Conservation (phyloP, 441 rosid genomes). For the California macrophylla region DNA sequence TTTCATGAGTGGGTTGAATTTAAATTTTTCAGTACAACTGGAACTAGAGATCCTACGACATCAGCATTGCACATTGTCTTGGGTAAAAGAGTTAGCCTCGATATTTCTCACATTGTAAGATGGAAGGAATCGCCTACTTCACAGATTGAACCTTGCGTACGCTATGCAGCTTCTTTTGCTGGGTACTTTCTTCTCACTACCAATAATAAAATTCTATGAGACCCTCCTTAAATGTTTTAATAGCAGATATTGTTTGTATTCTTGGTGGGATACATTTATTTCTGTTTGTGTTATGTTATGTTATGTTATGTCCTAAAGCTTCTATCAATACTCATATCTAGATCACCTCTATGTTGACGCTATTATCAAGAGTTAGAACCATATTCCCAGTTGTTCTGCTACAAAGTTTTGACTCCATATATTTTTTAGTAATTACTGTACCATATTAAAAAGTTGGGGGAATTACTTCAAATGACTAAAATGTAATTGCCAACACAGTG, state of each 20-base stretch:
- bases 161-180: slow-evolving; percentile 93
- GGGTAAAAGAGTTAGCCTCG: slow-evolving; percentile 69
- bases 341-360: neutral
- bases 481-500: no score
- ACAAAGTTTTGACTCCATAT: no score
- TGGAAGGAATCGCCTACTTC: slow-evolving; percentile 62
- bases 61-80: slow-evolving; percentile 78
- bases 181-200: slow-evolving; percentile 49
- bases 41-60: slow-evolving; percentile 81
- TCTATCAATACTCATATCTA: neutral
- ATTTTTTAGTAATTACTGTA: no score
- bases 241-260: neutral
- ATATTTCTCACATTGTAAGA: slow-evolving; percentile 86
- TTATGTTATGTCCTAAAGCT: neutral
- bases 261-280: neutral
- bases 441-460: neutral
- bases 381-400: neutral
- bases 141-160: slow-evolving; percentile 60
- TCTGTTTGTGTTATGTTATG: neutral
- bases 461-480: neutral
- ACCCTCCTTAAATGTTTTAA: neutral
- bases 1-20: neutral
- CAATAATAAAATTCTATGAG: slow-evolving; percentile 11
- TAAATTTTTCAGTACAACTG: slow-evolving; percentile 64
- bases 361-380: neutral